Conservation (phyloP, 2,329 filamentous ascomycete genomes). For the Penicillium sclerotigenum region DNA sequence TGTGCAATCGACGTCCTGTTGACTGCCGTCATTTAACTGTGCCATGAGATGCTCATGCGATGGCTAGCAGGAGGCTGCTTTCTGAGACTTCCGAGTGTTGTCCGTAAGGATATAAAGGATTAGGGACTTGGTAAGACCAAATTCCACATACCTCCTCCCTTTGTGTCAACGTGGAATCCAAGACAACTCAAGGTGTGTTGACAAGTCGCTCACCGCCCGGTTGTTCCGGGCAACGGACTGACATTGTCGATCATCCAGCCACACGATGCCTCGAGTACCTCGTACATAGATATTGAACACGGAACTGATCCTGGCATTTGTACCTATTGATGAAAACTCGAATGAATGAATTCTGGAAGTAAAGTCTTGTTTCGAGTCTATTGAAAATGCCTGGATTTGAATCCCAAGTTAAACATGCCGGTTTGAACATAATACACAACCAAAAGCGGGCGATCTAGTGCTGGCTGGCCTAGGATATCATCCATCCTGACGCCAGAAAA, state of each 20-base stretch:
- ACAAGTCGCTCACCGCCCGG: slow-evolving; percentile 18
- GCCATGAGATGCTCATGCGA: slow-evolving; percentile 16
- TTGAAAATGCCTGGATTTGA: neutral
- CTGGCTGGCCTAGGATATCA: neutral
- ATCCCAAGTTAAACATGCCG: neutral
- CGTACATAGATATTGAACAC: neutral
- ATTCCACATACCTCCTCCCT: neutral
- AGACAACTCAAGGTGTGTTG: slow-evolving; percentile 11
- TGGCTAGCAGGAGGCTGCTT: neutral
- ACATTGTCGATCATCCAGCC: slow-evolving; percentile 6
- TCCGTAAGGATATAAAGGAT: neutral
- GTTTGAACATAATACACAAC: neutral
- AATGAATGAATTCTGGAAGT: neutral
- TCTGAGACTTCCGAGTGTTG: neutral
- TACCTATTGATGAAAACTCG: too few relatives aligned
- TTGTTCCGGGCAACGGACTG: slow-evolving; percentile 18
- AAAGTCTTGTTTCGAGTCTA: neutral
- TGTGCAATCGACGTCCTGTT: slow-evolving; percentile 8
- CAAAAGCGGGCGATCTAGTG: neutral
- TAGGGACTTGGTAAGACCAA: neutral
- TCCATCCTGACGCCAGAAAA: slow-evolving; percentile 3
- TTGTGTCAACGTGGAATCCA: slow-evolving; percentile 2
- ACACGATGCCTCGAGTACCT: neutral
- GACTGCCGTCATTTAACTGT: slow-evolving; percentile 13
- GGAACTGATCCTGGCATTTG: rapidly evolving